phyloP scores from a whole-genome alignment of 257 asterid species.

The Przewalskia tangutica region DNA sequence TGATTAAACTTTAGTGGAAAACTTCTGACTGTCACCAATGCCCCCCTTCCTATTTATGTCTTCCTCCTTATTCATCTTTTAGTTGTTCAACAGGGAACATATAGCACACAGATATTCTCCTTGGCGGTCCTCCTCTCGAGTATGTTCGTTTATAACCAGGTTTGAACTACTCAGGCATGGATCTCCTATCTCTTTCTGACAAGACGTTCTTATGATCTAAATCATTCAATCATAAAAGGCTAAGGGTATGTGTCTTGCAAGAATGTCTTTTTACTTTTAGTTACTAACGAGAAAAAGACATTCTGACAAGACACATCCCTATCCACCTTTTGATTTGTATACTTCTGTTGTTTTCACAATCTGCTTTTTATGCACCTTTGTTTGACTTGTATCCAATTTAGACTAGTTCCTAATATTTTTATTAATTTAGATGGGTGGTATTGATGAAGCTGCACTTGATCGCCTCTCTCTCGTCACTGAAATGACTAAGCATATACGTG shows the following conservation, averaged over 20 bases:
- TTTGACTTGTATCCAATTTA: background rate
- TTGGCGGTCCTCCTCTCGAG: conserved; percentile 94
- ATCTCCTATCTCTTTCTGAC: background rate
- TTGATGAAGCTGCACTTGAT: conserved; percentile 98
- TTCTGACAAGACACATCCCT: background rate
- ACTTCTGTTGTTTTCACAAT: background rate
- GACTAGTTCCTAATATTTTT: background rate
- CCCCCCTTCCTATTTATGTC: background rate
- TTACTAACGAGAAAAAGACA: conserved; percentile 4
- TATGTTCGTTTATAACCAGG: conserved; percentile 98
- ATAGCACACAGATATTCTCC: conserved; percentile 93
- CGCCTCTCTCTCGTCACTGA: conserved; percentile 98
- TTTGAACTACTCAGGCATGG: conserved; percentile 16
- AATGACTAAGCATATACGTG: conserved; percentile 98
- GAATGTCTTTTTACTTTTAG: background rate
- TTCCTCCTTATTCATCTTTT: background rate
- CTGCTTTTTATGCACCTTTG: background rate
- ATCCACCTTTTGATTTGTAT: background rate
- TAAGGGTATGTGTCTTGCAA: background rate
- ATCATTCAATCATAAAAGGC: background rate
- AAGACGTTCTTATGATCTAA: background rate
- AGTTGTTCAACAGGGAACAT: conserved; percentile 71
- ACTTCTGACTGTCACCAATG: background rate
- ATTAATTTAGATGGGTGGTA: conserved; percentile 88
- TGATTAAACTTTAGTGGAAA: background rate